Base-by-base conservation (phyloP, 2,329 filamentous ascomycete genomes). In the Coniochaeta ligniaria region DNA sequence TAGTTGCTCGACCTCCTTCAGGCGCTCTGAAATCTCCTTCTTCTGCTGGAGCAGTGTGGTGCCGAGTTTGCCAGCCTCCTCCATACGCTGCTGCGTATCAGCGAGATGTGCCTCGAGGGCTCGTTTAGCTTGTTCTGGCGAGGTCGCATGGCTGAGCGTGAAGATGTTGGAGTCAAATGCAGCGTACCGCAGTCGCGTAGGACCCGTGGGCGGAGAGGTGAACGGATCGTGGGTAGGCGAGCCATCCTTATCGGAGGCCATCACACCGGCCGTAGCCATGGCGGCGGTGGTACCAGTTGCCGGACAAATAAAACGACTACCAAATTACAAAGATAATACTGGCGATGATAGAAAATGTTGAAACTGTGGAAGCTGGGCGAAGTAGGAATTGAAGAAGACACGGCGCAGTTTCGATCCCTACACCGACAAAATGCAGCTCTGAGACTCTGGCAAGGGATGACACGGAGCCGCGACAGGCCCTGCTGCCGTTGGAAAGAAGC, bases 31-130 rank as follows among this genome's bases (percentile, higher is more conserved):
- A 61, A 99, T 82, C 64, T 96, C 88, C 71, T 89, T 89, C 66
- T 92, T 89, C 77, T 98, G 95, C 65, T 93, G 85, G 26, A 98
- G 85, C 31, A 99, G 83, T 11, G 92, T 88, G 26, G 89, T 95
- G 64, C 95, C 95, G 45, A 99, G 78, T 70, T 90, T 92, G 31
- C 92, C 95, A 6, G 94, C 91, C 72, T 98, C 93, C 69, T 96
- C 90, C 64, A 99, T 87, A 61, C 94, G 86, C 62, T 92, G 88
- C 69, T 96, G 92, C 1, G 94, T 97, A 74, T 99, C 95, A 64
- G 90, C 87, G 56, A 99, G 82, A 75, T 98, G 95, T 58, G 93
- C 92, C 74, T 96, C 89, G 52, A 99, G 81, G 52, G 92, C 92
- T 66, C 90, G 88, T 75, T 91, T 96, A 45, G 92, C 91, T 71